phyloP scores from a whole-genome alignment of 176 grass and related monocot genomes.

The Triticum turgidum region DNA sequence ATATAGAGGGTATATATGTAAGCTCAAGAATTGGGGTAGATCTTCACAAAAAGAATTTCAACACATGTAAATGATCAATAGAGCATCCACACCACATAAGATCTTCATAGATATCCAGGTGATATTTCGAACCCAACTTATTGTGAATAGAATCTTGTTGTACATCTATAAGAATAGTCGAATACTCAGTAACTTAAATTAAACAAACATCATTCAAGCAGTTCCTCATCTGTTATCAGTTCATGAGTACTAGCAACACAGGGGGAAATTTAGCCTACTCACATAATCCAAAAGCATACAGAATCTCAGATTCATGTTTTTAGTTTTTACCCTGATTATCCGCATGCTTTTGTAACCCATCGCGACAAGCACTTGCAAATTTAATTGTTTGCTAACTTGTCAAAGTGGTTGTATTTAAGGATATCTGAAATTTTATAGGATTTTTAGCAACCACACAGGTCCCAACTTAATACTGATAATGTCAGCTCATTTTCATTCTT shows the following conservation, averaged over 20 bases:
- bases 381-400: conserved; percentile 15
- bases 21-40: not conserved
- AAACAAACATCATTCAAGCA: conserved; percentile 3
- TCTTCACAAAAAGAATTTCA: not conserved
- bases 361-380: conserved; percentile 75
- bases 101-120: conserved; percentile 84
- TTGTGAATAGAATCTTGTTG: conserved; percentile 79
- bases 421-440: too few species aligned
- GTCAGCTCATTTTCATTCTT: too few species aligned
- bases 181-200: conserved; percentile 4
- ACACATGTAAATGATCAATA: conserved; percentile 5
- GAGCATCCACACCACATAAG: conserved; percentile 65
- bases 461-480: too few species aligned
- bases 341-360: conserved; percentile 76
- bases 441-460: too few species aligned
- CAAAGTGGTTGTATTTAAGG: not conserved
- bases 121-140: conserved; percentile 83
- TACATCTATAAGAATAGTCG: conserved; percentile 49
- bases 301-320: conserved; percentile 51
- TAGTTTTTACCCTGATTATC: conserved; percentile 78
- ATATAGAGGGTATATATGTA: not conserved
- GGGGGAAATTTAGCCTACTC: not conserved
- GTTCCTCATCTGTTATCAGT: not conserved
- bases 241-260: not conserved
- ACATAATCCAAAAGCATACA: conserved; percentile 96